These are phyloP conservation scores for Coemansia sp. DNA, from an alignment of 371 early-diverging fungal genomes.

Conservation along the genomic window DNA sequence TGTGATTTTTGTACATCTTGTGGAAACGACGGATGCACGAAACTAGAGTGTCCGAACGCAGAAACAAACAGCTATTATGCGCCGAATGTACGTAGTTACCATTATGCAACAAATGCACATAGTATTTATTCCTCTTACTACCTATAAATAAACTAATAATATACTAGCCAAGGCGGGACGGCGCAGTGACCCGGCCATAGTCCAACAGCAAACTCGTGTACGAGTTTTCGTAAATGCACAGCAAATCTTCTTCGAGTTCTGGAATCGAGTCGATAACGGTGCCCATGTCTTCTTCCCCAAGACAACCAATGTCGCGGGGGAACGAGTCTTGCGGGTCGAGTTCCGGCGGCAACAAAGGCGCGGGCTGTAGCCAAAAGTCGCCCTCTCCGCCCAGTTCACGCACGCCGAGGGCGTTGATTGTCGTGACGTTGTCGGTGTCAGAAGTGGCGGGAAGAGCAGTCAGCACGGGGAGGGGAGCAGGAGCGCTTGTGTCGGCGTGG, in stretches of 20 bases:
- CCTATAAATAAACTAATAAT: neutral
- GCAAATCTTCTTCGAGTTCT: conserved; percentile 67
- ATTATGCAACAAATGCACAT: no score
- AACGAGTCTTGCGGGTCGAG: conserved; percentile 19
- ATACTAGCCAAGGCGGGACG: conserved; percentile 52
- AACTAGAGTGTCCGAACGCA: no score
- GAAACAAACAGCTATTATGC: no score
- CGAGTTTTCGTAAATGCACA: conserved; percentile 63
- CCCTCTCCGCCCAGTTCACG: conserved; percentile 46
- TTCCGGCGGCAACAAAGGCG: conserved; percentile 47
- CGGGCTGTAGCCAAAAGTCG: conserved; percentile 50
- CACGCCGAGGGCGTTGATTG: conserved; percentile 43
- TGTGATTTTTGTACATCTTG: no score
- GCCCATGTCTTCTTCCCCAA: conserved; percentile 51
- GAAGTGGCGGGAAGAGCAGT: conserved; percentile 10
- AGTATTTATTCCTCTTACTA: no score
- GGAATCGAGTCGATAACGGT: conserved; percentile 57
- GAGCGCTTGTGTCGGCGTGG: conserved; percentile 8
- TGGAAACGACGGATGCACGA: no score
- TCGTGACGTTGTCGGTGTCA: conserved; percentile 15
- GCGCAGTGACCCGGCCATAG: conserved; percentile 67
- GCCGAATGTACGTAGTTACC: no score
- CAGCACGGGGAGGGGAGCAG: neutral
- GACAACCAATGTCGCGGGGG: conserved; percentile 40
- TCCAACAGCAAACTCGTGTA: conserved; percentile 66